Percentiles rank a stretch among this genome's conserved stretches.
phyloP scores from a whole-genome alignment of 805 yeast genomes.

The Candida schatavii region DNA sequence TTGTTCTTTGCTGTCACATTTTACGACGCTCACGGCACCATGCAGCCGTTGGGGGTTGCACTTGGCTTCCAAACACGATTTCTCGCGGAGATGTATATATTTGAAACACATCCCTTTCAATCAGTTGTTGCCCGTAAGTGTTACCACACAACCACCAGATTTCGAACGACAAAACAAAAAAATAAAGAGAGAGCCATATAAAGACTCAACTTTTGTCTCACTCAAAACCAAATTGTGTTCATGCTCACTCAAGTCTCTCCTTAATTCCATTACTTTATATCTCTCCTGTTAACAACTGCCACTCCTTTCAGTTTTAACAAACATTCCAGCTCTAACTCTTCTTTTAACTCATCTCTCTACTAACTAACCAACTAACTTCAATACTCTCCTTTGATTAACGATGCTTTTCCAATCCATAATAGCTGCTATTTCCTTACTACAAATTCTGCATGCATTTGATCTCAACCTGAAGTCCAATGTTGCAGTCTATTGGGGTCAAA shows the following conservation, averaged over 20 bases:
- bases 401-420: neutral
- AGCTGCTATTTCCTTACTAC: neutral
- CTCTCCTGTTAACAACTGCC: conserved; percentile 2
- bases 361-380: conserved; percentile 2
- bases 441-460: conserved; percentile 20
- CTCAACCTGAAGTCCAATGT: conserved; percentile 51
- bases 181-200: neutral
- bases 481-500: conserved; percentile 90
- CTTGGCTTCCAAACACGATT: neutral
- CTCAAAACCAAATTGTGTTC: neutral
- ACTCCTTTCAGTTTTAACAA: conserved; percentile 3
- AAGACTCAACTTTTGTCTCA: neutral
- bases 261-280: neutral
- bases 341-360: neutral
- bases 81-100: neutral
- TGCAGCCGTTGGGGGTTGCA: neutral
- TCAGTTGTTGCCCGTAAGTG: no score
- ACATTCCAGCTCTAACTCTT: neutral
- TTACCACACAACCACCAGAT: no score
- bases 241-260: neutral
- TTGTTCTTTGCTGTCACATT: neutral
- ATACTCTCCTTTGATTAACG: conserved; percentile 1
- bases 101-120: neutral
- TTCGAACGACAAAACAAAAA: no score
- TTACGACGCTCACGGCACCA: neutral